Evolutionary conservation across 164 flowering plant genomes (phyloP), one percentile per base, ranked within the genome.

Genomic region (Magnolia sinica): DNA sequence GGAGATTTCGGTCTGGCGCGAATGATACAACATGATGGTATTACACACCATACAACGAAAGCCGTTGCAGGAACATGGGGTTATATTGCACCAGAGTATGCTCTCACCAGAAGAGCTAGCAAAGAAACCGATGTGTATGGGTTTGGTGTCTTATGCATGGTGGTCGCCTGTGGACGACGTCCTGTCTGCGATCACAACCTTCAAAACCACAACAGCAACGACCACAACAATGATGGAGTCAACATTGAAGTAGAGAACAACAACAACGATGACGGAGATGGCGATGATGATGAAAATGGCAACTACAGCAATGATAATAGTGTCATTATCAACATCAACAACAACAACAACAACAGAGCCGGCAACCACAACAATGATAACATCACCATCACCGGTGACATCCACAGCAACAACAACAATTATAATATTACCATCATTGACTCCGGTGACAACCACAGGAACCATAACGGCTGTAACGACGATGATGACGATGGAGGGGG

Each of bases 61-160:
- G 80, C 49, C 10, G 67, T 84, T 50, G 82, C 84, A 4, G 84
- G 86, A 16, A 84, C 86, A 70, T 79, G 84, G 3, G 92, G 91
- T 8, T 72, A 77, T n/a, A 18, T 77, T 0, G 79, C 79, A 8
- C 79, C 79, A 0, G 79, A 77, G 71, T 72, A 37, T 24, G 2
- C 51, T 20, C 22, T 50, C 18, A 77, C 79, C 1, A 64, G 75
- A 5, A 49, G 68, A 27, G 79, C 75, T 0, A 77, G 18, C 10
- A 24, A 50, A 1, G 79, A 71, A 70, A 49, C 74, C 4, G 79
- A 77, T 27, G 75, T 71, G 20, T 77, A 50, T 27, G 79, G 50
- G 49, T 77, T 77, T 27, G 79, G 79, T 1, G 75, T 65, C 7
- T 51, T 77, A 14, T 63, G 49, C 8, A 74, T 87, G 2, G 88